A percentile compares a stretch with the other conserved stretches of the same genome.
phyloP scores from a whole-genome alignment of 192 early-diverging fungal genomes.

The Backusella tarrabulga region DNA sequence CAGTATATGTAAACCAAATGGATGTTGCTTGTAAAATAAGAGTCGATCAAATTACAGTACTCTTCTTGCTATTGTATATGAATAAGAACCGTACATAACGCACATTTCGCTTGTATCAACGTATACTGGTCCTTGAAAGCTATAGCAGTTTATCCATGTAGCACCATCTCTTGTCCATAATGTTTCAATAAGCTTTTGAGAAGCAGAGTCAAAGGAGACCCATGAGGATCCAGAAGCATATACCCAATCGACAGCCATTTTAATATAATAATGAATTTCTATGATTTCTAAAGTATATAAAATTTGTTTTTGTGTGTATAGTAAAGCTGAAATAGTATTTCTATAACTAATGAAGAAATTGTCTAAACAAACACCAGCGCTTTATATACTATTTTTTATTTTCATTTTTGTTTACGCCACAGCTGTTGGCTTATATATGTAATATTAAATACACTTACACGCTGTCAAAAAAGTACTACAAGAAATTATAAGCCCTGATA shows the following conservation, averaged over 20 bases:
- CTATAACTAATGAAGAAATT: background rate
- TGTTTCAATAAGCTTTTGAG: slow-evolving; percentile 9
- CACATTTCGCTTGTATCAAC: slow-evolving; percentile 5
- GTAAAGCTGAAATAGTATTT: background rate
- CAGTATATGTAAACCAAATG: background rate
- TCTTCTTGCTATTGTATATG: slow-evolving; percentile 8
- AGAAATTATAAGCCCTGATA: background rate
- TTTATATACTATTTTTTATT: slow-evolving; percentile 5
- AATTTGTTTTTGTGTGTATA: background rate
- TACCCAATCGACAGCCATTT: slow-evolving; percentile 15
- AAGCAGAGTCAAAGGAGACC: slow-evolving; percentile 14
- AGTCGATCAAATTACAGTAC: background rate
- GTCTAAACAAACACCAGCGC: background rate
- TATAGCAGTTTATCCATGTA: background rate
- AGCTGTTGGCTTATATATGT: background rate
- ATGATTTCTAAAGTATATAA: background rate
- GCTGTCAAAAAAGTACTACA: background rate
- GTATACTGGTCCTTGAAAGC: background rate
- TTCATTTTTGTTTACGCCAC: background rate
- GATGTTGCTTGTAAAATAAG: background rate
- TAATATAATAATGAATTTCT: background rate
- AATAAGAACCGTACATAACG: background rate
- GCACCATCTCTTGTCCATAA: slow-evolving; percentile 7
- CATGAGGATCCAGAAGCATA: slow-evolving; percentile 15
- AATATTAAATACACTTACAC: background rate